Evolutionary conservation across 805 yeast species (phyloP).

Genomic region (Metschnikowia matae): DNA sequence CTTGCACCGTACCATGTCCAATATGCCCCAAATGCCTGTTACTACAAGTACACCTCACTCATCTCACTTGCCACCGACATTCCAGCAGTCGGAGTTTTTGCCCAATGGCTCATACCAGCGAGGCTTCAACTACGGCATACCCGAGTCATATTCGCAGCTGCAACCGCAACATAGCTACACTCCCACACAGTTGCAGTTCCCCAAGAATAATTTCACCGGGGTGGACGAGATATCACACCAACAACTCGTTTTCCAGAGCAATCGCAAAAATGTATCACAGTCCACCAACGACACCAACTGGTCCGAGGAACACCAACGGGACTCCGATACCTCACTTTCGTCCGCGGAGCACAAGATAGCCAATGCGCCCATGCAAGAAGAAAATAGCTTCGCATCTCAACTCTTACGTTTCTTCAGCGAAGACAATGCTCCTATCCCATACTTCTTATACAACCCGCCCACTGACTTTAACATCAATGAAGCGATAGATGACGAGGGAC

Average conservation of each 20-base stretch:
- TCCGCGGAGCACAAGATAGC: slow-evolving; percentile 13
- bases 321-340: slow-evolving; percentile 37
- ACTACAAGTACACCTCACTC: slow-evolving; percentile 4
- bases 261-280: slow-evolving; percentile 23
- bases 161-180: not conserved
- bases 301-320: slow-evolving; percentile 38
- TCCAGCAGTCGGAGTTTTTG: slow-evolving; percentile 22
- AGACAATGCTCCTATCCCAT: slow-evolving; percentile 51
- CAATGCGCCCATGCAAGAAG: slow-evolving; percentile 45
- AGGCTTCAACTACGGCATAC: not conserved
- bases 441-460: slow-evolving; percentile 59
- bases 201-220: not conserved
- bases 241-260: slow-evolving; percentile 14
- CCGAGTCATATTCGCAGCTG: not conserved
- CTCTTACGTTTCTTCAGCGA: slow-evolving; percentile 41
- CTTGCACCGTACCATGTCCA: slow-evolving; percentile 4
- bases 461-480: slow-evolving; percentile 65
- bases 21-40: slow-evolving; percentile 6
- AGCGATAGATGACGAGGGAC: slow-evolving; percentile 90
- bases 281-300: slow-evolving; percentile 43
- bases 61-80: slow-evolving; percentile 20
- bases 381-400: slow-evolving; percentile 36
- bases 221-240: slow-evolving; percentile 13
- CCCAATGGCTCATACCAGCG: slow-evolving; percentile 1
- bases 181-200: not conserved